Base-by-base conservation (phyloP, 2,329 filamentous ascomycete species). In the Shiraia sp. region DNA sequence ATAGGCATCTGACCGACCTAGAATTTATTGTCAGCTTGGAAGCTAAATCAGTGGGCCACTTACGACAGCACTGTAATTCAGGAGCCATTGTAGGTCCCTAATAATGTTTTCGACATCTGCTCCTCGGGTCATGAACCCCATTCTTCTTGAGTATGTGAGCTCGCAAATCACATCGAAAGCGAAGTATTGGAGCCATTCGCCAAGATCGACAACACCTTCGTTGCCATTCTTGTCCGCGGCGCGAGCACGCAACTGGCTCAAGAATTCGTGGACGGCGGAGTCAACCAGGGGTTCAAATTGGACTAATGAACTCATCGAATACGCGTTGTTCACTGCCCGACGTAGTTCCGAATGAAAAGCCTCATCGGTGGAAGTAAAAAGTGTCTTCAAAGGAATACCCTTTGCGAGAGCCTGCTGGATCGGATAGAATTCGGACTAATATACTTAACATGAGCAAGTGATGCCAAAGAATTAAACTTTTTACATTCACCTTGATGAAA, bases 321-420 rank as follows among this genome's bases (percentile, higher is more conserved):
- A 63, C 1, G 66, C 57, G 10, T 68, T 63, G 32, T 71, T 73
- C 6, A 72, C 69, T 8, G 53, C 61, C 2, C 69, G 66, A 10
- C 53, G 51, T 6, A 46, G 26, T 22, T 47, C 50, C 15, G 47
- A 40, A 47, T 77, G 74, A 16, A 68, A 66, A 1, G 40, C 52
- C 37, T 75, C 72, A 32, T 75, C 69, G 5, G 63, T 63, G 2
- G 66, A 64, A 10, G 63, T 69, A 46, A 75, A 73, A 7, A 73
- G n/a, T 3, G 37, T 46, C 8, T 51, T 39, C 7, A 52, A 10
- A 2, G 31, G 26, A 1, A 22, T 24, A 15, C 47, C 65, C 39
- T 66, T 47, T 36, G 54, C 51, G 4, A 52, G 45, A 8, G 56
- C 51, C 27, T 41, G 49, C 31, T 63, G 53, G 7, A 66, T 54